Evolutionary conservation across 2,329 filamentous ascomycete species (phyloP).

Genomic region (Thielaviopsis musarum): DNA sequence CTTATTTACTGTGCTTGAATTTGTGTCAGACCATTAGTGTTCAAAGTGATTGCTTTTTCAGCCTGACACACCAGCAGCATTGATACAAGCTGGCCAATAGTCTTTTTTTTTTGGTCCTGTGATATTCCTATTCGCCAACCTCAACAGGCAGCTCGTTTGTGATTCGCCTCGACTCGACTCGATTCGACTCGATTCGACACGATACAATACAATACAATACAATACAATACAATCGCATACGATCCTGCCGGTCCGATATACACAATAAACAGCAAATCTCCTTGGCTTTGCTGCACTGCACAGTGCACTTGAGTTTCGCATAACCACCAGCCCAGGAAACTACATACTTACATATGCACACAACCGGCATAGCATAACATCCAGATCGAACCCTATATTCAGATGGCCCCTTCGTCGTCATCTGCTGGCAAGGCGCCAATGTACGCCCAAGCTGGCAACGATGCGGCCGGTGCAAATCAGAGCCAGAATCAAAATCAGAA

Average conservation of each 20-base stretch:
- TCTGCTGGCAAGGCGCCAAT: neutral
- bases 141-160: neutral
- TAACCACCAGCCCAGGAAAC: too few species aligned
- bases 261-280: too few species aligned
- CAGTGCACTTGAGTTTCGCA: too few species aligned
- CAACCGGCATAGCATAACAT: neutral
- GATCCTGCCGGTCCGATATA: too few species aligned
- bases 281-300: too few species aligned
- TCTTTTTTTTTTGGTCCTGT: neutral
- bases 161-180: neutral
- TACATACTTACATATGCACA: too few species aligned
- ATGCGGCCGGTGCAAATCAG: neutral
- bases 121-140: neutral
- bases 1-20: too few species aligned
- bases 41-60: too few species aligned
- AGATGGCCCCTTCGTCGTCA: neutral
- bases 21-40: too few species aligned
- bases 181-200: neutral
- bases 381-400: neutral
- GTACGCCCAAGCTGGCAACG: neutral
- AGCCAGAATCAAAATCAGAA: neutral
- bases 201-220: neutral
- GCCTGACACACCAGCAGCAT: neutral
- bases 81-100: neutral
- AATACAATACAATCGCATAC: too few species aligned